phyloP scores from a whole-genome alignment of 1,284 basidiomycete genomes.

The Xanthoconium separans region DNA sequence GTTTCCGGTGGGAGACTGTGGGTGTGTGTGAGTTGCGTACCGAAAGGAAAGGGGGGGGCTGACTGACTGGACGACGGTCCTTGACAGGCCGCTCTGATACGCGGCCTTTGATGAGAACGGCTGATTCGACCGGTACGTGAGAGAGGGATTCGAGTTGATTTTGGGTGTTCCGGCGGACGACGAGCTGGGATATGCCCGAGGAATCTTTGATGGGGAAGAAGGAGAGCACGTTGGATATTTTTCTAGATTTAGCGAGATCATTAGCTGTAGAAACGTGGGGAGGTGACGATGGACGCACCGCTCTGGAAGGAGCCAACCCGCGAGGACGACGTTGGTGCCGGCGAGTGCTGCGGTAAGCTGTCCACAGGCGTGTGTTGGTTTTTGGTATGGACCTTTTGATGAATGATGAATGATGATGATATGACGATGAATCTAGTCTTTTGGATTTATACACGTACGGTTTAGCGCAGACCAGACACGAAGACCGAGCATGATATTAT shows the following conservation, averaged over 20 bases:
- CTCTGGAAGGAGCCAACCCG: slow-evolving; percentile 77
- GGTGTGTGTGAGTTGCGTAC: slow-evolving; percentile 18
- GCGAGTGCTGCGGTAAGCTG: slow-evolving; percentile 54
- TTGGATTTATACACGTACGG: no score
- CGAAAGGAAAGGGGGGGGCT: slow-evolving; percentile 27
- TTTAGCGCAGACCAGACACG: not conserved
- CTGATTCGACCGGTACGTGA: slow-evolving; percentile 70
- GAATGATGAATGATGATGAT: no score
- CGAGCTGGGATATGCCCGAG: slow-evolving; percentile 75
- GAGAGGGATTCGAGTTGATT: slow-evolving; percentile 43
- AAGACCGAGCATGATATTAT: no score
- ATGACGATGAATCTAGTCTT: no score
- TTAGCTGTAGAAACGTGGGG: slow-evolving; percentile 27
- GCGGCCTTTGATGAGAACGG: slow-evolving; percentile 70
- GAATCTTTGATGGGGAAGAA: slow-evolving; percentile 83
- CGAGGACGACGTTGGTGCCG: slow-evolving; percentile 63
- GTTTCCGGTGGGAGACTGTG: slow-evolving; percentile 59
- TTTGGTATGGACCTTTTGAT: slow-evolving; percentile 55
- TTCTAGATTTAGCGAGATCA: slow-evolving; percentile 46
- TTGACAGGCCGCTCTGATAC: slow-evolving; percentile 64
- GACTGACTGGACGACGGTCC: slow-evolving; percentile 57
- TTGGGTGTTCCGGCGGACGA: slow-evolving; percentile 48
- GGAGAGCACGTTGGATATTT: slow-evolving; percentile 64
- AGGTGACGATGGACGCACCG: slow-evolving; percentile 50
- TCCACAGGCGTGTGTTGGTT: slow-evolving; percentile 66